Base-by-base conservation (phyloP, 768 basidiomycete genomes). In the Tricholoma sp. region DNA sequence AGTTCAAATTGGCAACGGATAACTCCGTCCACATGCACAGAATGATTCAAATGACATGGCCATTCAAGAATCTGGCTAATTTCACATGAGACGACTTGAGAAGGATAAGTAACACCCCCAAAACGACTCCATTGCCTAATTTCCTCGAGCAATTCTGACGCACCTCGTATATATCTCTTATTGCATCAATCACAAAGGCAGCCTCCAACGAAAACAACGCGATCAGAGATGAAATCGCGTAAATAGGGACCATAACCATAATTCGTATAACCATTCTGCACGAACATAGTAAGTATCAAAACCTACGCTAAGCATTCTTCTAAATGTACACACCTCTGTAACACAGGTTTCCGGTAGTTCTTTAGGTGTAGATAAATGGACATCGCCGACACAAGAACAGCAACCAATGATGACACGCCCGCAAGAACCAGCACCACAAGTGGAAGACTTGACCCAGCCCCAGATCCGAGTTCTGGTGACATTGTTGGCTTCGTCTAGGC, bases 111-210 rank as follows among this genome's bases (percentile, higher is more conserved):
- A 37, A 37, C 11, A 9, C 35, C 5, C 5, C 35, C 3, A 37
- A 37, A 12, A 37, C 12, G 14, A 43, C 41, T 18, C 45, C 22
- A 5, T 12, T 46, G 45, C 10, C 22, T 10, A 46, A 21, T 18
- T 5, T 24, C 12, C 12, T 24, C 22, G 10, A 31, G n/a, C n/a
- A n/a, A n/a, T n/a, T 31, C 2, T 9, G 5, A 68, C 82, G 58
- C 58, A 93, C 94, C 81, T 99, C 97, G 70, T 99, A 99, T 14
- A 99, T 83, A 70, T 98, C 97, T 43, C 97, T 82, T 59, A 98
- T 78, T 14, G 83, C 93, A 69, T 99, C 97, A 59, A 99, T 95
- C 59, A 97, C 87, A 75, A 98, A 98, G 0, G 97, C 97, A 2
- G 90, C 93, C 67, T 96, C 89, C 55, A 98, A 76, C 0, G 94